Evolutionary conservation across 257 asterid species (phyloP), one percentile per base, ranked within the genome.

Genomic region (Primulina tabacum): DNA sequence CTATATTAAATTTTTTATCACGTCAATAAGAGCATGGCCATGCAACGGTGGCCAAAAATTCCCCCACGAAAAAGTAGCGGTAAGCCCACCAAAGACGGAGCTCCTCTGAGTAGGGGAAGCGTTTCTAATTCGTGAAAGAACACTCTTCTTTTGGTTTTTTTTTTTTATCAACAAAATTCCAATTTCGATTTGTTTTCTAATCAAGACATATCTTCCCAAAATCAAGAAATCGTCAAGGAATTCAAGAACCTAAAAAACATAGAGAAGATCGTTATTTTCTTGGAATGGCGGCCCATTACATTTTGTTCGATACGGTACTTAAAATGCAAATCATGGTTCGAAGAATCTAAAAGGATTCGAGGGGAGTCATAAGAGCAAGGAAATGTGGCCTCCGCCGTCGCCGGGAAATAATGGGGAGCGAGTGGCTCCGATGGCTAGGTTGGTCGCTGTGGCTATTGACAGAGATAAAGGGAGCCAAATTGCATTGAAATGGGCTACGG

Each of bases 401-500:
- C 24, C 64, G 14, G 72, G 57, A 28, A 76, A 62, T 64, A 18
- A 66, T 37, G 81, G 79, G n/a, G 83, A 71, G 7, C 40, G 70
- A 71, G 62, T 56, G 77, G 33, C 75, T 63, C 76, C 74, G 29
- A 78, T 68, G 76, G 21, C 79, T 5, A 80, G 85, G 63, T 43
- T 85, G 83, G 85, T 87, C 16, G 87, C 87, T 0, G 87, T 84
- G 73, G 89, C 89, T 0, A 80, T 86, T 35, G 89, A 85, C 70
- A 79, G 58, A 70, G 89, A 87, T 68, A 84, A 83, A 67, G 78
- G 86, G 60, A 82, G 89, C 86, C 92, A 84, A 58, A 29, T 52
- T 35, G 86, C 88, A 56, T 79, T 87, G 30, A 84, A 81, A 69
- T 84, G 98, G 98, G 81, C 97, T 7, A 77, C 87, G 69, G 95